A percentile compares a stretch with the other conserved stretches of the same genome.
These are phyloP conservation scores for Sutorius australiensis DNA, from an alignment of 768 basidiomycete genomes.

Conservation along the genomic window DNA sequence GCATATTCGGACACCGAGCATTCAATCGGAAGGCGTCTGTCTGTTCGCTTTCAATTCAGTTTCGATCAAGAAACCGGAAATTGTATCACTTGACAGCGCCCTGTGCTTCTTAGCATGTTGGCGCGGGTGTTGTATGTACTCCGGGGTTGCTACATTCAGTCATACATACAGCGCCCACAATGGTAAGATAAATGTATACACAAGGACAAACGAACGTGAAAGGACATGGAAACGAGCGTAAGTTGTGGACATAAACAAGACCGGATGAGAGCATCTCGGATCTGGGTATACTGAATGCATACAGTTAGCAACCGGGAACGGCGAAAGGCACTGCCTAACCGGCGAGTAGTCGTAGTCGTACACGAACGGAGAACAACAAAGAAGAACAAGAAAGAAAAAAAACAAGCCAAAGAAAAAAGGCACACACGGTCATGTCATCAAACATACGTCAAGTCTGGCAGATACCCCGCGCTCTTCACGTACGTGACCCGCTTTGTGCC, in stretches of 20 bases:
- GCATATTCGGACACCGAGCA: not conserved
- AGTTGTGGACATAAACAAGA: constrained; percentile 12
- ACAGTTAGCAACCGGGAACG: constrained; percentile 11
- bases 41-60: not conserved
- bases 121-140: too few relatives aligned
- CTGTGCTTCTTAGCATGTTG: not conserved
- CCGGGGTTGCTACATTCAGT: not conserved
- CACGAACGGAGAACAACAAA: constrained; percentile 1
- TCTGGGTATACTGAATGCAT: constrained; percentile 20
- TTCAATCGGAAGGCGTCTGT: not conserved
- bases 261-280: constrained; percentile 2
- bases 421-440: not conserved
- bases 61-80: not conserved
- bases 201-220: constrained; percentile 17
- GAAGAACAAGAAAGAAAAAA: not conserved
- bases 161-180: not conserved
- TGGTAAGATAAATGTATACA: constrained; percentile 7
- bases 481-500: constrained; percentile 30
- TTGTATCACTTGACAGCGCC: not conserved
- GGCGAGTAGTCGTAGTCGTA: constrained; percentile 13
- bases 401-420: not conserved
- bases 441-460: constrained; percentile 24
- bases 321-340: constrained; percentile 16
- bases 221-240: constrained; percentile 22
- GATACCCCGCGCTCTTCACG: constrained; percentile 29